Base-by-base conservation (phyloP, 495 filamentous ascomycete genomes). In the Diplogelasinospora grovesii region DNA sequence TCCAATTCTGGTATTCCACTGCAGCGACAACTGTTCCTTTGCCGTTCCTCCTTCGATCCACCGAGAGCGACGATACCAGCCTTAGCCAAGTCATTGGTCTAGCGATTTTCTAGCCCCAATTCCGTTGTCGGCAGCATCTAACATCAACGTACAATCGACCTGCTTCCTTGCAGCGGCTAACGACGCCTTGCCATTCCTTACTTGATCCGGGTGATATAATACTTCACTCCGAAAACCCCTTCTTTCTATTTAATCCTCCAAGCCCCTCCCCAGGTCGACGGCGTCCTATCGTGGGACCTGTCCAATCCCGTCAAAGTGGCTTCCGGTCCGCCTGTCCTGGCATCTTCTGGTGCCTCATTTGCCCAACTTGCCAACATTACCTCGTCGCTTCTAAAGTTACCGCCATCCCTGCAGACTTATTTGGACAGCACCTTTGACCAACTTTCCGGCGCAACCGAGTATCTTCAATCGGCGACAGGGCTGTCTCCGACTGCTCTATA, bases 361-460 rank as follows among this genome's bases (percentile, higher is more conserved):
- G 51, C 66, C 44, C 60, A 57, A 44, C 45, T 69, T 36, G 50
- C 56, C 61, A 62, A 58, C 64, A 60, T 59, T 57, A 56, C 61
- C 26, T 60, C 63, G 15, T 50, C 61, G 22, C 48, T 68, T 27
- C 53, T 69, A 44, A 50, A 51, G 26, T 37, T 61, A 6, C 65
- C 66, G 36, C 58, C 68, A 30, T 45, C 68, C 29, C 41, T 75
- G 40, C 70, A 73, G 47, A 58, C 57, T 38, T 72, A 70, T 55
- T 41, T 76, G 44, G 62, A 67, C 39, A 60, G 57, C 29, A 61
- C 65, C 20, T 41, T 68, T 45, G 50, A 49, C 28, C 59, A 64
- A 38, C 49, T 83, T 36, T 67, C 73, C 37, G 70, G 69, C 50
- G 61, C 79, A 43, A 73, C 69, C 52, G 66, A 74, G 35, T 77